These are phyloP conservation scores for Leptographium lundbergii DNA, from an alignment of 2,329 filamentous ascomycete genomes.

Conservation along the genomic window DNA sequence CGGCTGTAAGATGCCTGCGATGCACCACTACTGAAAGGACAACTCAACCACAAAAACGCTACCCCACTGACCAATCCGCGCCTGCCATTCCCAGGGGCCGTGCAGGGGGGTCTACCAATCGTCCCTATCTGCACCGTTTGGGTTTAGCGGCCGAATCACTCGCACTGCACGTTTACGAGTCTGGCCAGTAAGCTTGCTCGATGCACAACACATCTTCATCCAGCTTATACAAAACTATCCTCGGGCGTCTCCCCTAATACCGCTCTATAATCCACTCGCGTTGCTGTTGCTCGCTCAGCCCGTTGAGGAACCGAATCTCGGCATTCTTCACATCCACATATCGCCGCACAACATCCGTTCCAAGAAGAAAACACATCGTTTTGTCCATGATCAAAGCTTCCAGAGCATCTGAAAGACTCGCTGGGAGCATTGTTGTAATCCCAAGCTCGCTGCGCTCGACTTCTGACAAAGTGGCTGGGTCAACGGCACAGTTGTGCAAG, in stretches of 20 bases:
- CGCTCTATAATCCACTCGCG: constrained; percentile 52
- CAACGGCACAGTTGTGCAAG: constrained; percentile 40
- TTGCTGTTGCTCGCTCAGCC: constrained; percentile 34
- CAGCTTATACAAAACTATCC: too few relatives aligned
- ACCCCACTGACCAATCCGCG: neutral
- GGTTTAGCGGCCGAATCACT: neutral
- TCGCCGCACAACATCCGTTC: constrained; percentile 36
- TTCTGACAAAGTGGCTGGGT: constrained; percentile 37
- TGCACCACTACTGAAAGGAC: constrained; percentile 7
- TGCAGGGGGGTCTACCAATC: neutral
- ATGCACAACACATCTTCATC: too few relatives aligned
- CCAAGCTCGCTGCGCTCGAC: constrained; percentile 37
- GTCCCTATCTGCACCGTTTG: neutral
- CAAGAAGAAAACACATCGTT: constrained; percentile 32
- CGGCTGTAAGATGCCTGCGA: neutral
- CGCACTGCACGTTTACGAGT: neutral
- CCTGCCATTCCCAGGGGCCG: neutral
- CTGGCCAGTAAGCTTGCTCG: too few relatives aligned
- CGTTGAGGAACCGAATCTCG: constrained; percentile 38
- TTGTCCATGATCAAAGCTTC: constrained; percentile 33
- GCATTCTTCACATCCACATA: constrained; percentile 47
- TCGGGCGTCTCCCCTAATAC: constrained; percentile 18
- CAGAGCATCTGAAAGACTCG: constrained; percentile 41
- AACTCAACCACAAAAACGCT: constrained; percentile 7
- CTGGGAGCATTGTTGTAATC: constrained; percentile 41